These are phyloP conservation scores for Starmerella sirachaensis DNA, from an alignment of 805 yeast species.

Conservation along the genomic window DNA sequence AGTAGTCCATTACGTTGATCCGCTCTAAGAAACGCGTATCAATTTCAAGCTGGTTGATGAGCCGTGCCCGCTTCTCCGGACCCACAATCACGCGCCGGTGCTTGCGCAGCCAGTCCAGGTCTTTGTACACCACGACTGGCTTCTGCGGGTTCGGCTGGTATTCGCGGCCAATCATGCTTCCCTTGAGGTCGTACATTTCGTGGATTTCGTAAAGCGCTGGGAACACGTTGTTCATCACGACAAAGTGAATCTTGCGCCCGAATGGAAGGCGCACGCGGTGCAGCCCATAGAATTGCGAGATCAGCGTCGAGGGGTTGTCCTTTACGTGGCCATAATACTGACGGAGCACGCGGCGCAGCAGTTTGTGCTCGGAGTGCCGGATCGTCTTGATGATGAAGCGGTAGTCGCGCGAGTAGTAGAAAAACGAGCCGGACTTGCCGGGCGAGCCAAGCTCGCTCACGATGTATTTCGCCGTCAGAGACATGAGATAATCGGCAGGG, in stretches of 20 bases:
- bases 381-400: conserved; percentile 92
- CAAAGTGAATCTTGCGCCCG: conserved; percentile 71
- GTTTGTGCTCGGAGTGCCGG: conserved; percentile 84
- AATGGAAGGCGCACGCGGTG: conserved; percentile 87
- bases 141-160: conserved; percentile 17
- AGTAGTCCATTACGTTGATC: conserved; percentile 90
- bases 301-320: conserved; percentile 71
- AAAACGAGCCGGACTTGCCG: conserved; percentile 93
- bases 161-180: conserved; percentile 74
- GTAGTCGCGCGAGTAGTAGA: conserved; percentile 88
- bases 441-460: conserved; percentile 88
- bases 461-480: conserved; percentile 85
- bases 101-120: conserved; percentile 72
- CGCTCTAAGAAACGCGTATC: conserved; percentile 65
- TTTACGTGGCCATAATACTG: conserved; percentile 73
- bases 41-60: conserved; percentile 55
- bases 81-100: conserved; percentile 61
- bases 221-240: conserved; percentile 93
- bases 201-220: conserved; percentile 88
- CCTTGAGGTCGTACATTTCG: conserved; percentile 79
- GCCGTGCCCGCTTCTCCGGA: conserved; percentile 46
- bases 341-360: conserved; percentile 57
- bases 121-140: conserved; percentile 52
- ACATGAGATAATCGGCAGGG: conserved; percentile 89
- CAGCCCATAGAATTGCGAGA: conserved; percentile 92